Evolutionary conservation across 352 stramenopile species (phyloP).

Genomic region (Pythium dissotocum): DNA sequence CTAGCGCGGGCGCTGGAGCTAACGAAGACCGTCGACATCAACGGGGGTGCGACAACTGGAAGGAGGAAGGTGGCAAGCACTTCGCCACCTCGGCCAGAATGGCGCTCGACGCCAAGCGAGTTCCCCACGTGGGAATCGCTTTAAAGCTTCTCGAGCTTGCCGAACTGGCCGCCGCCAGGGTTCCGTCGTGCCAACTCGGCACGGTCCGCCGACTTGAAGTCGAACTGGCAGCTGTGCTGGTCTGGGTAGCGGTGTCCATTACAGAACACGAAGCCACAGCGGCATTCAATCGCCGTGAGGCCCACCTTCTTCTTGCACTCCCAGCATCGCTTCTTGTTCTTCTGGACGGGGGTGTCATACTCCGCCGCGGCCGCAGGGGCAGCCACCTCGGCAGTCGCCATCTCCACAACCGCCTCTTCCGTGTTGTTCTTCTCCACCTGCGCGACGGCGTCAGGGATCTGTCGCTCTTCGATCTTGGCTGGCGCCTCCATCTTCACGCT

Average conservation of each 20-base stretch:
- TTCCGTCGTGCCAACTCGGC: slow-evolving; percentile 76
- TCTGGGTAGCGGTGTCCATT: slow-evolving; percentile 85
- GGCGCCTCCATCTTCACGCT: slow-evolving; percentile 30
- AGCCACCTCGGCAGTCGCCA: slow-evolving; percentile 11
- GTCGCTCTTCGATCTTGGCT: slow-evolving; percentile 13
- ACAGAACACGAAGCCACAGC: slow-evolving; percentile 89
- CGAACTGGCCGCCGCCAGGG: slow-evolving; percentile 79
- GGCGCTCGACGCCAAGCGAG: slow-evolving; percentile 4
- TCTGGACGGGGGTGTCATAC: slow-evolving; percentile 67
- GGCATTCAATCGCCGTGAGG: slow-evolving; percentile 87
- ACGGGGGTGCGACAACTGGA: slow-evolving; percentile 1
- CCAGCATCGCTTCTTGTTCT: slow-evolving; percentile 91
- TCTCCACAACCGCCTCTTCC: slow-evolving; percentile 2
- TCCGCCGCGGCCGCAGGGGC: slow-evolving; percentile 26
- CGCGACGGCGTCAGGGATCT: slow-evolving; percentile 16
- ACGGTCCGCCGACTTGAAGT: slow-evolving; percentile 83
- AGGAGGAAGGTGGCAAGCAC: slow-evolving; percentile 18
- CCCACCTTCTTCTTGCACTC: slow-evolving; percentile 92
- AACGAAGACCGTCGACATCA: background rate
- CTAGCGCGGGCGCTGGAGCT: background rate
- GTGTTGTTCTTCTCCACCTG: slow-evolving; percentile 21
- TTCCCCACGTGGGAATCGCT: background rate
- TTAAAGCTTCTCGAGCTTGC: slow-evolving; percentile 87
- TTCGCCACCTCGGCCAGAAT: slow-evolving; percentile 12
- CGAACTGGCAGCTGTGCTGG: slow-evolving; percentile 83